Evolutionary conservation across 2,329 filamentous ascomycete species (phyloP).

Genomic region (Verticillium alfalfae): DNA sequence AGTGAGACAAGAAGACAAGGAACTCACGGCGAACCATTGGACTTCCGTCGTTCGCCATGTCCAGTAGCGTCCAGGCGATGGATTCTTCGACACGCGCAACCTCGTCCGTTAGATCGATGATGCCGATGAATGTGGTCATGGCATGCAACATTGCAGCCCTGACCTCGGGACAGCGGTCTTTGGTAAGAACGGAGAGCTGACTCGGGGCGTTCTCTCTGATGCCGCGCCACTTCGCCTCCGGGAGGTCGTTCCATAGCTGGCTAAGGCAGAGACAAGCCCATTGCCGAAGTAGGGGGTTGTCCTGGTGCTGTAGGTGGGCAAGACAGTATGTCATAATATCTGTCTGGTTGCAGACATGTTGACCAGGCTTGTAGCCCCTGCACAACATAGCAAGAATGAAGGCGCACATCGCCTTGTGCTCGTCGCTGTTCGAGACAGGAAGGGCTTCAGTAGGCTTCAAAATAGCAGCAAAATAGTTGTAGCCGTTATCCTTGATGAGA

Average conservation of each 20-base stretch:
- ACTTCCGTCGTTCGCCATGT: conserved; percentile 91
- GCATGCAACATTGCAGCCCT: conserved; percentile 90
- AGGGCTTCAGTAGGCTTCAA: conserved; percentile 79
- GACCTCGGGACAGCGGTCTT: conserved; percentile 87
- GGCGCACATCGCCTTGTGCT: conserved; percentile 98
- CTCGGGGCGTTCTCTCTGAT: conserved; percentile 81
- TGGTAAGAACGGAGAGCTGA: conserved; percentile 72
- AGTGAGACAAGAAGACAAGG: conserved; percentile 87
- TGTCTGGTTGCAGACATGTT: conserved; percentile 83
- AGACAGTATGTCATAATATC: conserved; percentile 89
- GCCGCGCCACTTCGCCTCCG: conserved; percentile 94
- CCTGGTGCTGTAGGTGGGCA: conserved; percentile 73
- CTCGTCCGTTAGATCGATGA: conserved; percentile 86
- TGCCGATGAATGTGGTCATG: conserved; percentile 88
- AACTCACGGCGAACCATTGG: conserved; percentile 92
- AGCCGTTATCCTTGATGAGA: conserved; percentile 92
- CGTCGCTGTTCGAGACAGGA: conserved; percentile 80
- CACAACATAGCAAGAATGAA: conserved; percentile 98
- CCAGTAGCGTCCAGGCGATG: conserved; percentile 80
- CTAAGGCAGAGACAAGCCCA: conserved; percentile 96
- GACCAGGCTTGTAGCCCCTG: conserved; percentile 87
- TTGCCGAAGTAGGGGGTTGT: conserved; percentile 84
- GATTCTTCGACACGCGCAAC: conserved; percentile 87
- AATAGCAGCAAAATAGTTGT: conserved; percentile 93
- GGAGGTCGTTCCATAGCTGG: conserved; percentile 85